Evolutionary conservation across 371 early-diverging fungal genomes (phyloP).

Genomic region (Rhizomucor miehei): DNA sequence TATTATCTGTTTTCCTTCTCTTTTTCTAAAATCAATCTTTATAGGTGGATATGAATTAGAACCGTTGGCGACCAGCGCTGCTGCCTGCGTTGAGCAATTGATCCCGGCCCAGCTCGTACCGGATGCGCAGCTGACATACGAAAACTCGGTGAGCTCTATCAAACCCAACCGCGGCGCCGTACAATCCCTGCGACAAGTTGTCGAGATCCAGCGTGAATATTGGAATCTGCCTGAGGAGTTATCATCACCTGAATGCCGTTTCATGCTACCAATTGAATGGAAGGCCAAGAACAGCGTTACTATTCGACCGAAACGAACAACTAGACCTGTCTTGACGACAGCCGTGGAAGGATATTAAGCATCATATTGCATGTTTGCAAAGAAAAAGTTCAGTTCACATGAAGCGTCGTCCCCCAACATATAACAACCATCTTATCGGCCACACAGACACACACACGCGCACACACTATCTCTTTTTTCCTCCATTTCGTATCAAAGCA

Average conservation of each 20-base stretch:
- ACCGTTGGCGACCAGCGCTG: constrained; percentile 40
- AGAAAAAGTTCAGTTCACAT: too few species aligned
- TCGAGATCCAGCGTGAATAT: constrained; percentile 42
- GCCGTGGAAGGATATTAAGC: constrained; percentile 17
- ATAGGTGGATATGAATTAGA: constrained; percentile 39
- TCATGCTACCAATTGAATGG: constrained; percentile 56
- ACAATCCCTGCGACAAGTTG: constrained; percentile 39
- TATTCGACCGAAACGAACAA: constrained; percentile 48
- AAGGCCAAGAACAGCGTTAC: constrained; percentile 52
- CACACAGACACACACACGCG: too few species aligned
- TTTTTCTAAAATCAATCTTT: background rate
- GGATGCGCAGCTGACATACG: constrained; percentile 20
- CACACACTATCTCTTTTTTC: too few species aligned
- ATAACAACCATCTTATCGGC: too few species aligned
- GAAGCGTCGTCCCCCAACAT: too few species aligned
- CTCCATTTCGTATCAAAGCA: too few species aligned
- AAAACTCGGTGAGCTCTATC: constrained; percentile 45
- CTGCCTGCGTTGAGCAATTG: constrained; percentile 42
- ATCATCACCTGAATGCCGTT: constrained; percentile 42
- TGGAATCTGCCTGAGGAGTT: constrained; percentile 51
- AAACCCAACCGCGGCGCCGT: constrained; percentile 57
- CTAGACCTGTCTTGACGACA: constrained; percentile 26
- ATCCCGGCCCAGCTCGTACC: constrained; percentile 22
- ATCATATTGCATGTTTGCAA: too few species aligned
- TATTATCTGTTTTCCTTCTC: too few species aligned